phyloP scores from a whole-genome alignment of 2,329 filamentous ascomycete genomes.

The Curvularia sp. region DNA sequence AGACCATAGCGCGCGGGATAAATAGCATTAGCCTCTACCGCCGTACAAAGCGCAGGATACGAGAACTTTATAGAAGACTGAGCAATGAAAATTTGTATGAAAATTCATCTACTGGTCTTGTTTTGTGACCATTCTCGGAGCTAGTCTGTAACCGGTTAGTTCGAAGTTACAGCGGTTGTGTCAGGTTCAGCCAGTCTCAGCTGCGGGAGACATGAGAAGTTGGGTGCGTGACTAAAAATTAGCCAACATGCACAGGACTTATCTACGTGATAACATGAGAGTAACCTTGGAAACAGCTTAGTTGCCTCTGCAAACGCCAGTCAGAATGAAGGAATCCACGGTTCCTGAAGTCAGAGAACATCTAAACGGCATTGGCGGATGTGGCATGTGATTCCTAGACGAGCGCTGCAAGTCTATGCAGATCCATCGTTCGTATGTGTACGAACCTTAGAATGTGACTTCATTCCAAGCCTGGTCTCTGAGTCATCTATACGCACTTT shows the following conservation, averaged over 20 bases:
- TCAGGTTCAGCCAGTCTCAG: not conserved
- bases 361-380: not conserved
- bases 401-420: not conserved
- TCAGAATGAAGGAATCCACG: not conserved
- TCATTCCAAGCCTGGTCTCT: not conserved
- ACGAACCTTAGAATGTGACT: not conserved
- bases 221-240: not conserved
- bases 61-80: not conserved
- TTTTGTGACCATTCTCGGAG: not conserved
- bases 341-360: not conserved
- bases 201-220: not conserved
- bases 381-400: too few relatives aligned
- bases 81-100: constrained; percentile 1
- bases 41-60: not conserved
- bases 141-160: constrained; percentile 1
- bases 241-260: not conserved
- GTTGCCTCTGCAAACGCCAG: not conserved
- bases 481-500: not conserved
- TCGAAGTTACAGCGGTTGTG: too few relatives aligned
- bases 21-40: not conserved
- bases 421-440: not conserved
- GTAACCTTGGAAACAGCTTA: not conserved
- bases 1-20: not conserved
- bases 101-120: constrained; percentile 2
- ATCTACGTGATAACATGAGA: not conserved